Percentiles rank a stretch among this genome's conserved stretches.
Conservation (phyloP, 2,329 filamentous ascomycete species). For the Sporothrix globosa region DNA sequence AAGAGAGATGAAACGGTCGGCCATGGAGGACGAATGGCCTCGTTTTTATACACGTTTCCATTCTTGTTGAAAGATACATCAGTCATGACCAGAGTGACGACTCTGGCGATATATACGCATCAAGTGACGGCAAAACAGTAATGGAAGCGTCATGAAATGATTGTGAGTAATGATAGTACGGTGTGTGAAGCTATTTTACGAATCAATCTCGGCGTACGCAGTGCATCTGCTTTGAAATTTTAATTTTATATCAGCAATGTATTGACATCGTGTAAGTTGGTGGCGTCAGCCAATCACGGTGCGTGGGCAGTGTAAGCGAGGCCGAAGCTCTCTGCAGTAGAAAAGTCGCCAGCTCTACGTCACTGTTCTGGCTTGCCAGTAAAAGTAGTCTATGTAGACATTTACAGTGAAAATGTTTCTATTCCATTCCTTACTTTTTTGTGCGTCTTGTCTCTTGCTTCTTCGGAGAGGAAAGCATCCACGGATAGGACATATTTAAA, state of each 20-base stretch:
- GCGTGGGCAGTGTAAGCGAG: background rate
- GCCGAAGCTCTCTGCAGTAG: too few species aligned
- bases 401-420: too few species aligned
- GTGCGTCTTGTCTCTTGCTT: too few species aligned
- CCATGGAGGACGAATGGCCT: background rate
- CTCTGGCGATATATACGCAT: background rate
- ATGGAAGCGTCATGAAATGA: background rate
- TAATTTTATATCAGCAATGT: background rate
- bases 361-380: background rate
- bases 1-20: background rate
- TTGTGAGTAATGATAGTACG: background rate
- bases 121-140: background rate
- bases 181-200: background rate
- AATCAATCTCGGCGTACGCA: background rate
- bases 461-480: too few species aligned
- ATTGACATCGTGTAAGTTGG: conserved; percentile 4
- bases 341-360: background rate
- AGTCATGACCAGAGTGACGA: background rate
- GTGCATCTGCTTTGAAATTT: background rate
- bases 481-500: too few species aligned
- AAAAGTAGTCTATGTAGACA: too few species aligned
- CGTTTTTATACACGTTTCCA: background rate
- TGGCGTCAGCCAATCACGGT: background rate
- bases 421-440: too few species aligned
- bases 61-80: too few species aligned